Evolutionary conservation across 1,139 yeast genomes (phyloP), one percentile per base, ranked within the genome.

Genomic region (Groenewaldozyma auringiensis): DNA sequence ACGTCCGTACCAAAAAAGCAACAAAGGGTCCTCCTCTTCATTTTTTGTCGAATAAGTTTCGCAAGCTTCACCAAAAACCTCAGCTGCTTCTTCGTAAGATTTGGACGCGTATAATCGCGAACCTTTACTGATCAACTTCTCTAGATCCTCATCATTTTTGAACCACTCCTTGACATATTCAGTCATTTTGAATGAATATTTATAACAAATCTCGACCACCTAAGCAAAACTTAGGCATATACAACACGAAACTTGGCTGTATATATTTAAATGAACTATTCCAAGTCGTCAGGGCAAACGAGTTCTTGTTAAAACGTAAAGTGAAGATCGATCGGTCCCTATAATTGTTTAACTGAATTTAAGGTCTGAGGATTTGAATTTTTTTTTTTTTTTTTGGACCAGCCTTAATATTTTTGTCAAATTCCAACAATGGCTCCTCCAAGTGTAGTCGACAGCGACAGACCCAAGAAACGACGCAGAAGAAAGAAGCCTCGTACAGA

Each of bases 21-120:
- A 69, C 50, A 86, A 83, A 2, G 94, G 83, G 58, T 83, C 83
- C 42, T 79, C 81, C 17, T 76, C 78, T 17, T 74, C 72, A 27
- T 72, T 67, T 40, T 72, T 72, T 34, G 69, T 67, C 40, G 78
- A 72, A 54, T 66, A 74, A 37, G 62, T 49, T 50, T 77, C 83
- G 60, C 96, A 84, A 0, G 94, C 92, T 45, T 79, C 78, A 0
- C 86, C 89, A 52, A 84, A 85, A 47, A 71, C 69, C 49, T 80
- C 87, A 1, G 79, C 79, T 0, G 96, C 89, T 22, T 63, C 62
- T 40, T 82, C 94, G 60, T 71, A 87, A 40, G 81, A 71, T 58
- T 79, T 80, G 21, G 70, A 65, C 1, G 87, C 83, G 61, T 76
- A 81, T 1, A 74, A 69, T 55, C 75, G 71, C 4, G 83, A 74